Percentiles rank a stretch among this genome's conserved stretches.
Evolutionary conservation across 306 rosid genomes (phyloP).

Genomic region (Cicer cuneatum): DNA sequence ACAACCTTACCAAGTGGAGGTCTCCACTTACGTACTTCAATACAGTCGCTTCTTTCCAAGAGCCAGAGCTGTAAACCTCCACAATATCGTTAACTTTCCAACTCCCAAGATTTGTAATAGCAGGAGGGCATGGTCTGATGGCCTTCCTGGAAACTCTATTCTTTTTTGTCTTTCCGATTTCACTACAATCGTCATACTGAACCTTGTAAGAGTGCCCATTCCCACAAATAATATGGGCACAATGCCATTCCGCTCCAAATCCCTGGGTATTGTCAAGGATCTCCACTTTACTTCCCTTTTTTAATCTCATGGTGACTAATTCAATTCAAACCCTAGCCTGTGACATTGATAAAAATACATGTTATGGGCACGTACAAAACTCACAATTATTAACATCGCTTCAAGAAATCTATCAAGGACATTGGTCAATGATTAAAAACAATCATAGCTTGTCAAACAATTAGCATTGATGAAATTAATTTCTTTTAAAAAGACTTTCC

Average conservation of each 20-base stretch:
- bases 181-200: conserved; percentile 47
- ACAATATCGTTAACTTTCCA: conserved; percentile 67
- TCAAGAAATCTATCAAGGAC: background rate
- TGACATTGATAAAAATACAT: conserved; percentile 27
- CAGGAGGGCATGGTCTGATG: conserved; percentile 78
- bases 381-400: background rate
- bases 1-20: conserved; percentile 60
- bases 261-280: conserved; percentile 57
- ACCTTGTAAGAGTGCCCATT: conserved; percentile 69
- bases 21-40: conserved; percentile 47
- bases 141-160: conserved; percentile 68
- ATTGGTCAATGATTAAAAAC: background rate
- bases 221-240: conserved; percentile 68
- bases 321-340: conserved; percentile 47
- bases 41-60: conserved; percentile 72
- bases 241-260: conserved; percentile 64
- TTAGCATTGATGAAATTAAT: background rate
- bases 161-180: conserved; percentile 43
- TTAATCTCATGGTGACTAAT: conserved; percentile 62
- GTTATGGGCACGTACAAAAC: conserved; percentile 12
- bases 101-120: conserved; percentile 33
- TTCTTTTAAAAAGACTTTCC: background rate
- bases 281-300: conserved; percentile 75
- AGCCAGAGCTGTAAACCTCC: conserved; percentile 66
- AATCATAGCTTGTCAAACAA: background rate